Evolutionary conservation across 2,329 filamentous ascomycete genomes (phyloP), one percentile per base, ranked within the genome.

Genomic region (Neocucurbitaria cava): DNA sequence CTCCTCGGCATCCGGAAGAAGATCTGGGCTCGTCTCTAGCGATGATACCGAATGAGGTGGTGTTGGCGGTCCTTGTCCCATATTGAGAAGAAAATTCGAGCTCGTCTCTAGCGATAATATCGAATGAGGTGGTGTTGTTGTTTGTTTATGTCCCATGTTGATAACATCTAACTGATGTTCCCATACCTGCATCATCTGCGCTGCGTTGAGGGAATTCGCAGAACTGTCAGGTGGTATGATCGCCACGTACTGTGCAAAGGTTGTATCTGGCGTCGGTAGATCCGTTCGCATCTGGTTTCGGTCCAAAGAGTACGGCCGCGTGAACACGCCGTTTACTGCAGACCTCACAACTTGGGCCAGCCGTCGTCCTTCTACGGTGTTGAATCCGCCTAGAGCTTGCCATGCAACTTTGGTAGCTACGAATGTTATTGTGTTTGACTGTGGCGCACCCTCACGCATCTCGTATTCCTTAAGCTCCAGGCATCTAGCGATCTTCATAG

Each of bases 381-480:
- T 49, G 23, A 66, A 65, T 0, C 64, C 59, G 18, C 68, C 69
- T 6, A 72, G 42, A 3, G 60, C 58, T 36, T 67, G 59, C 68
- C 68, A 70, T 3, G 67, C 68, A 1, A 69, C 50, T 43, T 65
- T 68, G 1, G 59, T 69, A 3, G 68, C 65, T 2, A 69, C 58
- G 39, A 65, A 66, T 1, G 55, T 54, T 35, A 71, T 67, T 1
- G 67, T 69, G 36, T 66, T 70, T 5, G 65, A 65, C 31, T 66
- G 56, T 3, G 54, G 48, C 15, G 46, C 49, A 10, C 64, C 62
- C 30, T 54, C 45, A 9, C 51, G 50, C 36, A 58, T 62, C 36
- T 65, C 55, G 18, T 57, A 57, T 36, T 55, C 50, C 40, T 68
- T 66, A 5, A 66, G 41, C 40, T 71, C 62, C 9, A 72, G 46